Conservation (phyloP, 805 yeast species). For the Pichia cabralensis region DNA sequence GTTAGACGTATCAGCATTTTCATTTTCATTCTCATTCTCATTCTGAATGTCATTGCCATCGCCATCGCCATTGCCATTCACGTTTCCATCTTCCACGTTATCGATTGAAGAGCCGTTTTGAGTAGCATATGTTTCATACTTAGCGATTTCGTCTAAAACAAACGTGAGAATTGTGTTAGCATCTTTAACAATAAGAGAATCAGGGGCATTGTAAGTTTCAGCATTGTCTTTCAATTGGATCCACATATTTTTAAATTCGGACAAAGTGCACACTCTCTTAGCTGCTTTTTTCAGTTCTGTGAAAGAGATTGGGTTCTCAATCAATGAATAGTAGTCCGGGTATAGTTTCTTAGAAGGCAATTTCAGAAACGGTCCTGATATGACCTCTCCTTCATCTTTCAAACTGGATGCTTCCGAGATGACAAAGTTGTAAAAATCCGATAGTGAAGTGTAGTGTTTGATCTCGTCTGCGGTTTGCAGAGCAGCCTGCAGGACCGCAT, state of each 20-base stretch:
- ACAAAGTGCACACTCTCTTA: constrained; percentile 18
- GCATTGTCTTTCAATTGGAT: constrained; percentile 64
- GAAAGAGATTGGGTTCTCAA: constrained; percentile 57
- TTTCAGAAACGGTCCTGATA: constrained; percentile 45
- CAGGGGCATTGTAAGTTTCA: constrained; percentile 54
- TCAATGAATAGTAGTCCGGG: constrained; percentile 66
- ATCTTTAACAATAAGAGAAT: constrained; percentile 55
- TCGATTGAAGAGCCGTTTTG: not conserved
- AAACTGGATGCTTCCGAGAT: constrained; percentile 7
- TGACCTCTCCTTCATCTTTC: constrained; percentile 19
- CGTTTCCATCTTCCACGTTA: not conserved
- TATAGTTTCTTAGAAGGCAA: constrained; percentile 64
- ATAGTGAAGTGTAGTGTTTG: constrained; percentile 1
- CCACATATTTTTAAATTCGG: constrained; percentile 48
- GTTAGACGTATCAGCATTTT: not conserved
- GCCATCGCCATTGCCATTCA: not conserved
- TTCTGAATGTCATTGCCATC: not conserved
- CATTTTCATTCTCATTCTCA: not conserved
- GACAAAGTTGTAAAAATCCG: constrained; percentile 6
- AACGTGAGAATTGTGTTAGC: constrained; percentile 46
- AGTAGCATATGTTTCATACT: constrained; percentile 17
- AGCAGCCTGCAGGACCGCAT: too few species aligned
- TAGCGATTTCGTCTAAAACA: constrained; percentile 40
- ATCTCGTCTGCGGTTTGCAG: too few species aligned
- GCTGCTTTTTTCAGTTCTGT: constrained; percentile 48